These are phyloP conservation scores for Thinopyrum elongatum DNA, from an alignment of 176 grass and related monocot species.

Conservation along the genomic window DNA sequence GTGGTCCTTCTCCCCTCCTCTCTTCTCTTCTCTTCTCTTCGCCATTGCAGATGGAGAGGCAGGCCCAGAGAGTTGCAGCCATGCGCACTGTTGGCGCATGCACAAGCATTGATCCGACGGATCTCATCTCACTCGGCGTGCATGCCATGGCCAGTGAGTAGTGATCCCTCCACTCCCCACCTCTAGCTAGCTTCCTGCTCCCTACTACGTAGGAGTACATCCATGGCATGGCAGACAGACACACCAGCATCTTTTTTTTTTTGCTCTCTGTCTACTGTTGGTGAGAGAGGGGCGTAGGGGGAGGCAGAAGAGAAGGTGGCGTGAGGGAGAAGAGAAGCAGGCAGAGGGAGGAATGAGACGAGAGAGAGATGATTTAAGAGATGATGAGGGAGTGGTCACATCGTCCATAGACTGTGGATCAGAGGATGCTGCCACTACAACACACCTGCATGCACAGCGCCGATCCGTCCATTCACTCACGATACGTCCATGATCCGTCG, in stretches of 20 bases:
- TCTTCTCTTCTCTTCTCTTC: too few relatives aligned
- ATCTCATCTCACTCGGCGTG: constrained; percentile 27
- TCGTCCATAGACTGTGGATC: background rate
- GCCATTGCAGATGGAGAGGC: background rate
- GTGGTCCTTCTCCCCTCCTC: background rate
- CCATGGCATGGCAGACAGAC: background rate
- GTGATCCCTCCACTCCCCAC: background rate
- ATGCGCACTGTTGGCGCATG: constrained; percentile 1
- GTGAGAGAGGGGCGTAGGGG: background rate
- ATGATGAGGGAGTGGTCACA: constrained; percentile 59
- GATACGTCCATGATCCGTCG: background rate
- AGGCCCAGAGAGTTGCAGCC: background rate
- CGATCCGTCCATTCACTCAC: background rate
- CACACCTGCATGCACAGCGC: constrained; percentile 1
- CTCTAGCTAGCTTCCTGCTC: background rate
- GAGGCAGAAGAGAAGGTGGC: constrained; percentile 39
- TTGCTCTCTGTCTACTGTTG: background rate
- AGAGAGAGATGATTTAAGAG: constrained; percentile 62
- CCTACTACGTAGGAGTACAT: background rate
- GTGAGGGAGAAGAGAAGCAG: constrained; percentile 34
- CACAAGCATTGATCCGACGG: constrained; percentile 32
- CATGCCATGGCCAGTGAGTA: constrained; percentile 22
- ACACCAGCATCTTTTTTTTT: background rate
- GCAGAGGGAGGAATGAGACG: background rate
- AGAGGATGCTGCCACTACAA: constrained; percentile 14